These are phyloP conservation scores for Coemansia sp. DNA, from an alignment of 192 early-diverging fungal genomes.

Conservation along the genomic window DNA sequence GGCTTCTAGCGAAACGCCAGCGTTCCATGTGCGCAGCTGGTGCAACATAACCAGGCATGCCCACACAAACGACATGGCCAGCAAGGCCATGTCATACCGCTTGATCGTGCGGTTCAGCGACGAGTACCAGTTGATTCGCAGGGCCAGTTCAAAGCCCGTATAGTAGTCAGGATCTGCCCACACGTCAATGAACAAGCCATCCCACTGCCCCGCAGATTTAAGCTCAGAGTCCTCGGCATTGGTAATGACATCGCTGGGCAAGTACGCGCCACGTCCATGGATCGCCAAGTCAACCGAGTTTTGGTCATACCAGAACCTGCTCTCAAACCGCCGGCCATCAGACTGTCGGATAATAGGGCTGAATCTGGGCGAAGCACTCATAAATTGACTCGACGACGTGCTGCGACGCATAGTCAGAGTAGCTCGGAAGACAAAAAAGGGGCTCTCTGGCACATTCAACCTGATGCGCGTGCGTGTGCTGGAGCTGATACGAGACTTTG, in stretches of 20 bases:
- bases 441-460: constrained; percentile 49
- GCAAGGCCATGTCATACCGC: constrained; percentile 69
- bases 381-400: background rate
- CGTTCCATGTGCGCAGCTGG: constrained; percentile 45
- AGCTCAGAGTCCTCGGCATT: constrained; percentile 2
- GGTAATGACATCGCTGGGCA: constrained; percentile 24
- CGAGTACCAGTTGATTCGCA: constrained; percentile 69
- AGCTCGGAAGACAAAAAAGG: constrained; percentile 47
- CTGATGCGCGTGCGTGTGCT: constrained; percentile 39
- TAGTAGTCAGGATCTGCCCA: constrained; percentile 39
- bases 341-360: constrained; percentile 43
- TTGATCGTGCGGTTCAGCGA: constrained; percentile 69
- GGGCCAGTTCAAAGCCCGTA: constrained; percentile 37
- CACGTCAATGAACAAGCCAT: constrained; percentile 46
- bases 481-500: background rate
- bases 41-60: constrained; percentile 59
- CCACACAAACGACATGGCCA: constrained; percentile 69
- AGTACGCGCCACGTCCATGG: constrained; percentile 55
- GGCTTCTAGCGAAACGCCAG: background rate
- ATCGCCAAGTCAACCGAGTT: constrained; percentile 40
- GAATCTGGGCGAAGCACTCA: constrained; percentile 17
- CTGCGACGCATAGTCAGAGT: constrained; percentile 20
- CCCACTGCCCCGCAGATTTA: constrained; percentile 23
- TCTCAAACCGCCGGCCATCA: constrained; percentile 47
- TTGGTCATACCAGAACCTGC: constrained; percentile 51